phyloP scores from a whole-genome alignment of 768 basidiomycete species.

The Amylocystis lapponica region DNA sequence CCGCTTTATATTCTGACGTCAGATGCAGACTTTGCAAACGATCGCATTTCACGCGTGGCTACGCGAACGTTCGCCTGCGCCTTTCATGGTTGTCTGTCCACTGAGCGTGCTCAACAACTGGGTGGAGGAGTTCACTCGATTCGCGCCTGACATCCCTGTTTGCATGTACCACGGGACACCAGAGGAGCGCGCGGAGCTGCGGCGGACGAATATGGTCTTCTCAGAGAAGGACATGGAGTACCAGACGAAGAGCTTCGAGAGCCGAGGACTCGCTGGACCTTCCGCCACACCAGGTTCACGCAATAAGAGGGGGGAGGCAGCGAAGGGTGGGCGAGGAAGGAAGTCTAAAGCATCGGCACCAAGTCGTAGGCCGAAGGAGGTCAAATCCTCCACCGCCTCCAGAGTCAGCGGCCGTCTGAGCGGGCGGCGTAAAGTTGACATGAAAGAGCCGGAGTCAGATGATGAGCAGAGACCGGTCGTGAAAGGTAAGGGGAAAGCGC shows the following conservation, averaged over 20 bases:
- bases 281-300: not conserved
- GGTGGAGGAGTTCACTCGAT: constrained; percentile 77
- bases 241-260: constrained; percentile 11
- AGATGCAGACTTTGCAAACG: constrained; percentile 78
- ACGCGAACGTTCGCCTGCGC: constrained; percentile 63
- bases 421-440: not conserved
- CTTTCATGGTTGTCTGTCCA: constrained; percentile 88
- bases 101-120: constrained; percentile 92
- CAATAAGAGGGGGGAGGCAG: no score
- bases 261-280: not conserved
- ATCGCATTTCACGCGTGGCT: constrained; percentile 93
- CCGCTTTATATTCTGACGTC: not conserved
- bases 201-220: constrained; percentile 52
- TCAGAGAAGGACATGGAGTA: constrained; percentile 21
- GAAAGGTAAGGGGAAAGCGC: not conserved
- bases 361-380: no score
- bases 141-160: constrained; percentile 79
- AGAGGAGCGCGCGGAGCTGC: constrained; percentile 72
- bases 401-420: not conserved
- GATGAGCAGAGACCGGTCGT: no score
- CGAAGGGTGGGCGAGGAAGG: not conserved
- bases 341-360: not conserved
- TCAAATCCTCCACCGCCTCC: not conserved
- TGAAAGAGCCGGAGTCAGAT: no score
- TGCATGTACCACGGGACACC: constrained; percentile 89